Conservation (phyloP, 164 flowering plant genomes). For the Vitis rotundifolia region DNA sequence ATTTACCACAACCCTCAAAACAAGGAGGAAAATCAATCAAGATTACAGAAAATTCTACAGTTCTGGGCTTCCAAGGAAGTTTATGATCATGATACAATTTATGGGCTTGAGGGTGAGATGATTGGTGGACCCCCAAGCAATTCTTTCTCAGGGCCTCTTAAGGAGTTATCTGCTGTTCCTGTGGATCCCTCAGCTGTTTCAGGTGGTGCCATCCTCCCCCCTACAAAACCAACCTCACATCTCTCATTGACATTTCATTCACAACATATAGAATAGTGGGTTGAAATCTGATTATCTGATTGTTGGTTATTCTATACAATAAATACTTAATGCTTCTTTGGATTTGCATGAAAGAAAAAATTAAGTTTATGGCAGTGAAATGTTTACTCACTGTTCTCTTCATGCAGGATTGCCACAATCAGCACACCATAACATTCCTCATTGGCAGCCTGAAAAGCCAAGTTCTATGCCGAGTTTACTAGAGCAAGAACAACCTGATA, state of each 20-base stretch:
- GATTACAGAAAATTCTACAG: slow-evolving; percentile 83
- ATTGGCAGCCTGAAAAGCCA: slow-evolving; percentile 74
- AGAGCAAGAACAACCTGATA: slow-evolving; percentile 57
- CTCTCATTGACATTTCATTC: neutral
- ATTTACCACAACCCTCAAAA: slow-evolving; percentile 89
- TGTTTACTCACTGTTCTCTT: neutral
- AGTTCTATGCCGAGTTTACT: slow-evolving; percentile 28
- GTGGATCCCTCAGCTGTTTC: slow-evolving; percentile 36
- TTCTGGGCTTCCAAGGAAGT: slow-evolving; percentile 99
- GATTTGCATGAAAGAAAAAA: neutral
- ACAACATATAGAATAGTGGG: no score
- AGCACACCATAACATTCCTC: slow-evolving; percentile 32
- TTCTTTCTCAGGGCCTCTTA: slow-evolving; percentile 47
- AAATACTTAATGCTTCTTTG: no score
- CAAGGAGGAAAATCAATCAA: slow-evolving; percentile 87
- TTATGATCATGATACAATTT: slow-evolving; percentile 80
- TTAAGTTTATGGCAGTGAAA: neutral
- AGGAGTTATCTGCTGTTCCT: slow-evolving; percentile 42
- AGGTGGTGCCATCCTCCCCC: slow-evolving; percentile 30
- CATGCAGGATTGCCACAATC: slow-evolving; percentile 43
- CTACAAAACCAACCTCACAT: no score
- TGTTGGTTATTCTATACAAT: no score
- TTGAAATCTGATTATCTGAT: no score
- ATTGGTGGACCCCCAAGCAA: slow-evolving; percentile 56
- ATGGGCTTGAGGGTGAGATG: slow-evolving; percentile 81